Conservation (phyloP, 208 protist genomes). For the Trypanosoma platydactyli region DNA sequence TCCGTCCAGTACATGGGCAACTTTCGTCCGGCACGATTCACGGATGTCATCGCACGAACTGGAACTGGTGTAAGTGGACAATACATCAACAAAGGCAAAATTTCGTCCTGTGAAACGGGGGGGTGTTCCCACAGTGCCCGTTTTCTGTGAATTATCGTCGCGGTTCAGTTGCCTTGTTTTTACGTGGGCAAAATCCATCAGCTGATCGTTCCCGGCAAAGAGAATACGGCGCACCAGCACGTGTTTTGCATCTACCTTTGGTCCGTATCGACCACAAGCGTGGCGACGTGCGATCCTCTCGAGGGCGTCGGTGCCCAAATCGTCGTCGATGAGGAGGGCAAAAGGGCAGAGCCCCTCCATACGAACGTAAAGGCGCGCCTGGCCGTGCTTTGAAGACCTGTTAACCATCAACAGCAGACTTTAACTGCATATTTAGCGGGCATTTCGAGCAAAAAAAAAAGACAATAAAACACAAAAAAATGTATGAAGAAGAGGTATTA, state of each 20-base stretch:
- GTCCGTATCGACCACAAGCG: constrained; percentile 5
- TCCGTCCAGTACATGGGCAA: not conserved
- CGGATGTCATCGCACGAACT: constrained; percentile 1
- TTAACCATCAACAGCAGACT: not conserved
- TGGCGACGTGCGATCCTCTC: constrained; percentile 19
- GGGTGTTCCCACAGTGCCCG: not conserved
- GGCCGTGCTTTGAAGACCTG: not conserved
- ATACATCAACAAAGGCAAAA: constrained; percentile 14
- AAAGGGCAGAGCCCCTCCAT: constrained; percentile 30
- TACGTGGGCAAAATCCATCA: constrained; percentile 35
- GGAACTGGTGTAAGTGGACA: not conserved
- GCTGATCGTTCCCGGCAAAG: constrained; percentile 28
- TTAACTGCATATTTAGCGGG: not conserved
- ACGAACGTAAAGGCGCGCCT: constrained; percentile 31
- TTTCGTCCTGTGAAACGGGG: not conserved
- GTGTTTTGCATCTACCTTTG: not conserved
- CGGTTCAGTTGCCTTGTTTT: not conserved
- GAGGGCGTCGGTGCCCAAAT: constrained; percentile 20
- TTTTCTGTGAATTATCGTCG: not conserved
- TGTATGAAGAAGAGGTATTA: too few species aligned
- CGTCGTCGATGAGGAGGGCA: constrained; percentile 23
- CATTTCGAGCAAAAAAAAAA: constrained; percentile 4
- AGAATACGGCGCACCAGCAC: constrained; percentile 27
- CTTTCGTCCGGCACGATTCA: constrained; percentile 2
- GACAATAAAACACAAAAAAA: too few species aligned